Base-by-base conservation (phyloP, 2,329 filamentous ascomycete species). In the Penicillium sp. region DNA sequence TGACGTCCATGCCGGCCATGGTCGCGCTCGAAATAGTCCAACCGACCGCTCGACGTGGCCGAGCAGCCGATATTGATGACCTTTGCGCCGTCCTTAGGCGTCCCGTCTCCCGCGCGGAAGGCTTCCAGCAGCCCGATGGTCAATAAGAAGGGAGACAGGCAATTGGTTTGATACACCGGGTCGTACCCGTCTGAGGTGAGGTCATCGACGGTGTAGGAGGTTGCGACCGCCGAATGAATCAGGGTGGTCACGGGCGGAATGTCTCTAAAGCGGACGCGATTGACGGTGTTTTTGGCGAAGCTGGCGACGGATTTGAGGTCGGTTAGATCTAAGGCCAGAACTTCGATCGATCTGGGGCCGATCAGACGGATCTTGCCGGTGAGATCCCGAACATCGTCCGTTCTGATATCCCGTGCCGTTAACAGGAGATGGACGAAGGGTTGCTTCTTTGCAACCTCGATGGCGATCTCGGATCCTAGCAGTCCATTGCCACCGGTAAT, bases 41-140 rank as follows among this genome's bases (percentile, higher is more conserved):
- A 51, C 31, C 57, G 59, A 3, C 71, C 71, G 47, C 63, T 61
- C 6, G 67, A 67, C 45, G 67, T 65, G 11, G 69, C 54, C 18
- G 71, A 67, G 52, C 70, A 72, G 34, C 71, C 71, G 44, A 74
- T 63, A 50, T 72, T 70, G 58, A 74, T 71, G 34, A 73, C 69
- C 54, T 67, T 64, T 5, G 70, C 67, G n/a, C 67, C 67, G 11
- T 64, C 63, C 45, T 66, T 65, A n/a, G 62, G 54, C 16, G 60
- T 65, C 43, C 68, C 67, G 53, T 69, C 66, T 22, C 69, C 69
- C 10, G 67, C 69, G 14, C 69, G 68, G 60, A 74, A 73, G 2
- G 66, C 69, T 57, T 73, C 71, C 10, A 74, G 65, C 43, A 74
- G 42, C 47, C 66, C 67, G 43, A 73, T 62, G 5, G 71, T 73